Evolutionary conservation across 2,329 filamentous ascomycete species (phyloP), one percentile per base, ranked within the genome.

Genomic region (Lasiodiplodia sp.): DNA sequence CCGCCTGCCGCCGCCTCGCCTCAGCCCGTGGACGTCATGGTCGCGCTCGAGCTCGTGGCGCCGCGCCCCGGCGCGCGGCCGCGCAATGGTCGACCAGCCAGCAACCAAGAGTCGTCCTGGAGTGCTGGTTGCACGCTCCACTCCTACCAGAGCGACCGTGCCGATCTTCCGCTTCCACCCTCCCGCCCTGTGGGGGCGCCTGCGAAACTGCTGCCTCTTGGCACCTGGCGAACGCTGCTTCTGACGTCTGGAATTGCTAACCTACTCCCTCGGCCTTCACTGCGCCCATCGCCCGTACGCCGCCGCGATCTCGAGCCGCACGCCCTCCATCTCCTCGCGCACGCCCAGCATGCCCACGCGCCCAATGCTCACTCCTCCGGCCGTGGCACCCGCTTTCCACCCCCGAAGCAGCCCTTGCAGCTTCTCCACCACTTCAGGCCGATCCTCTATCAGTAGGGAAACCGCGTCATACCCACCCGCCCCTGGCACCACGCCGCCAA

Each of bases 401-500:
- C 82, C 81, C 23, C 81, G 82, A 69, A 97, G 79, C 53, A 93
- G 89, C 53, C 81, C 79, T 71, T 87, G 84, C 25, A 98, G 79
- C 14, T 83, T 81, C 25, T 77, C 76, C 67, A 91, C 82, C 1
- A 92, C 92, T 60, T 85, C 86, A 44, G 84, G 85, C 66, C 92
- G 89, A 74, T 97, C 92, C 74, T 87, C 86, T 72, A 97, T 88
- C 69, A 99, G 79, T 70, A 99, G 79, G 0, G 91, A 92, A 67
- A 97, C 86, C 1, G 96, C 96, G 83, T 99, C 96, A 76, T 92
- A 97, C 0, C 96, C 96, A 11, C 96, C 96, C 0, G 96, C 96
- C 0, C 96, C 96, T 0, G 96, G 96, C 0, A 97, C 96, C 0
- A 98, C 93, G 0, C 94, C 96, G 0, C 94, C 94, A 72, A 94